Percentiles rank a stretch among this genome's conserved stretches.
These are phyloP conservation scores for Tetraselmis chui DNA, from an alignment of 139 green algal species.

Conservation along the genomic window DNA sequence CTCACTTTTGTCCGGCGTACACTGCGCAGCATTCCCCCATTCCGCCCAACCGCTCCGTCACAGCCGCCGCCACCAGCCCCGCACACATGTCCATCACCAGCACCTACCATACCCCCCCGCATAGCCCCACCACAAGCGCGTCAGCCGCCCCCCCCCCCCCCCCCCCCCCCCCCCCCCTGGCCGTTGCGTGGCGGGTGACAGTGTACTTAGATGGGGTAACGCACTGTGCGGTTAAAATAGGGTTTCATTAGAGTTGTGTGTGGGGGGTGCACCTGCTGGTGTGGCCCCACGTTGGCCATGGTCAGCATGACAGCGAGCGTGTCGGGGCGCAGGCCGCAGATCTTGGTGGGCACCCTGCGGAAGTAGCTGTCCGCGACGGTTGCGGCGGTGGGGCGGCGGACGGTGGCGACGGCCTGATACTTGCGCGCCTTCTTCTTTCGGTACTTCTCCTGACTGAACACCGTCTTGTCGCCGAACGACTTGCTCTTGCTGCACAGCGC, in stretches of 20 bases:
- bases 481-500: slow-evolving; percentile 58
- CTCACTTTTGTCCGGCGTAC: slow-evolving; percentile 21
- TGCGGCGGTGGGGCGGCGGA: slow-evolving; percentile 43
- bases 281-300: slow-evolving; percentile 66
- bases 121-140: background rate
- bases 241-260: background rate
- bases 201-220: too few relatives aligned
- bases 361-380: slow-evolving; percentile 32
- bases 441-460: slow-evolving; percentile 87
- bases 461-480: slow-evolving; percentile 73
- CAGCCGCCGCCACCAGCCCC: slow-evolving; percentile 58
- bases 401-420: slow-evolving; percentile 30
- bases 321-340: slow-evolving; percentile 67
- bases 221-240: too few relatives aligned
- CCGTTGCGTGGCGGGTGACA: too few relatives aligned
- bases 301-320: slow-evolving; percentile 58
- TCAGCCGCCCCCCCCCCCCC: too few relatives aligned
- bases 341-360: slow-evolving; percentile 24
- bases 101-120: slow-evolving; percentile 17
- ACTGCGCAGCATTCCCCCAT: slow-evolving; percentile 40
- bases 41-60: slow-evolving; percentile 68
- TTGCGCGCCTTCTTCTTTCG: slow-evolving; percentile 55
- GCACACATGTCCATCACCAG: slow-evolving; percentile 67
- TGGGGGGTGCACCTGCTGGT: slow-evolving; percentile 24
- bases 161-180: too few relatives aligned